Conservation (phyloP, 768 basidiomycete genomes). For the Termitomyces sp. region DNA sequence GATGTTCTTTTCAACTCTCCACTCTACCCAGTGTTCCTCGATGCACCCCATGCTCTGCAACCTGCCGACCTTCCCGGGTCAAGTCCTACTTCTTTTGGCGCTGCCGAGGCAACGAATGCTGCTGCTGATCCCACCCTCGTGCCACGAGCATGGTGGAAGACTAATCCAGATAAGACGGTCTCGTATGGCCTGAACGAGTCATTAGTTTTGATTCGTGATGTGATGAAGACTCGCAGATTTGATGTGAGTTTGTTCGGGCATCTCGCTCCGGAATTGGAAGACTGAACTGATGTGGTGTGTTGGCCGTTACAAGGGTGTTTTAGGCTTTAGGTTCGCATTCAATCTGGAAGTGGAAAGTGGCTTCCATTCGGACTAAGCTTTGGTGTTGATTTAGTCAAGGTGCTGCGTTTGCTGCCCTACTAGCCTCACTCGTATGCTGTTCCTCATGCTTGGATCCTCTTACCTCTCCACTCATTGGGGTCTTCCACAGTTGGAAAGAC, state of each 20-base stretch:
- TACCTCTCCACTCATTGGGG: neutral
- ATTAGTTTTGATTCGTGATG: conserved; percentile 46
- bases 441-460: conserved; percentile 4
- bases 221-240: conserved; percentile 54
- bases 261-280: conserved; percentile 5
- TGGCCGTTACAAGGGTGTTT: conserved; percentile 49
- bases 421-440: conserved; percentile 58
- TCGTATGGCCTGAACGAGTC: conserved; percentile 55
- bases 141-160: conserved; percentile 71
- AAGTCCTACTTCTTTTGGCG: conserved; percentile 22
- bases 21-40: conserved; percentile 55
- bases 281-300: neutral
- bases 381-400: conserved; percentile 51
- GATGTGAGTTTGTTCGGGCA: conserved; percentile 43
- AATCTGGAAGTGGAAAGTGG: neutral
- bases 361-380: neutral
- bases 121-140: conserved; percentile 45
- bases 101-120: conserved; percentile 33
- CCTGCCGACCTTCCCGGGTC: conserved; percentile 51
- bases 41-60: conserved; percentile 62
- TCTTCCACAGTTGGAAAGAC: conserved; percentile 31
- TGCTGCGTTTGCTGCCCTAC: conserved; percentile 66
- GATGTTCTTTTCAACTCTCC: neutral
- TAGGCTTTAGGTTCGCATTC: conserved; percentile 65
- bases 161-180: conserved; percentile 45